Evolutionary conservation across 2,329 filamentous ascomycete species (phyloP), one percentile per base, ranked within the genome.

Genomic region (Diaporthe sp.): DNA sequence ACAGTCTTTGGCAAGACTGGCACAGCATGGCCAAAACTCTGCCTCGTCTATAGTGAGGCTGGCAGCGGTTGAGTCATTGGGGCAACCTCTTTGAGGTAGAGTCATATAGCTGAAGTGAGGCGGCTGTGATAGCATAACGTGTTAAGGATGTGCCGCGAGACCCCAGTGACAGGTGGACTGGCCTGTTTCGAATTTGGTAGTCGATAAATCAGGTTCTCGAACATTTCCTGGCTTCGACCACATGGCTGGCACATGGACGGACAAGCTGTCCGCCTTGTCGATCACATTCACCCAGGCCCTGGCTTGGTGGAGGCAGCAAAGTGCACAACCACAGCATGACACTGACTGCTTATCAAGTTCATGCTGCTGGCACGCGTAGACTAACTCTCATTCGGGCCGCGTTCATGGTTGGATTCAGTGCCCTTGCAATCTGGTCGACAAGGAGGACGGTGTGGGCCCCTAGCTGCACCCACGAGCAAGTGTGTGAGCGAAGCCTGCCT

Each of bases 201-300:
- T 42, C 55, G 42, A 28, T 52, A 54, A 40, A 60, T 19, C 55
- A 30, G 42, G 25, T 54, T 47, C 55, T 52, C 45, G 69, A 52
- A 52, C 42, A 8, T 52, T 71, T 35, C 33, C 55, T 60, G 57
- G 57, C 33, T 38, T 57, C 35, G 54, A 60, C 73, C 73, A 75
- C 73, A 75, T 75, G 73, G 73, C 73, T 22, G 30, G 66, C 69
- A 60, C 73, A 75, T 64, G 73, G 73, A 45, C 54, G 30, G 45
- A 38, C 42, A 28, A 55, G 25, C 3, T 71, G 55, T 71, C 58
- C 30, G 38, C 67, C 57, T 74, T 71, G 72, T 45, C 45, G 67
- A 68, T 55, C 72, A 38, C n/a, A 52, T 52, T 22, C 47, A 54
- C 64, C 50, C 30, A 22, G 64, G 28, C 9, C 33, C 40, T 33